Conservation (phyloP, 352 stramenopile genomes). For the Phytophthora vignae region DNA sequence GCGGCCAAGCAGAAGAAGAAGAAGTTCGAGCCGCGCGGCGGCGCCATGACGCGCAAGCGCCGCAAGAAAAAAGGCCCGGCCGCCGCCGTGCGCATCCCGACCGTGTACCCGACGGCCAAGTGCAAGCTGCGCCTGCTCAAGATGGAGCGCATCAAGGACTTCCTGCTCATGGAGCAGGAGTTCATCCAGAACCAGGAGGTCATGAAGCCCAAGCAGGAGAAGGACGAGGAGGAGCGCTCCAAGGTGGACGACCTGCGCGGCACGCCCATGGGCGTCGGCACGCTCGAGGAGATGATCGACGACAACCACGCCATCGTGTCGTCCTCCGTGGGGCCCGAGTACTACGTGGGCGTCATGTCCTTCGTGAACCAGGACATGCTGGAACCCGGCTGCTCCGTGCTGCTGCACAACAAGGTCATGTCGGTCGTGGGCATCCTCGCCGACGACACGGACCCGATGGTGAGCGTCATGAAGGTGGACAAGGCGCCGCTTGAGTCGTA, state of each 20-base stretch:
- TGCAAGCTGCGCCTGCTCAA: constrained; percentile 99
- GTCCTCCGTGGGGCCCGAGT: constrained; percentile 98
- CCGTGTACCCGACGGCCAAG: constrained; percentile 97
- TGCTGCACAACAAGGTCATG: constrained; percentile 99
- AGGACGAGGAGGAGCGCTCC: constrained; percentile 98
- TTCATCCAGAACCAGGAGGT: constrained; percentile 99
- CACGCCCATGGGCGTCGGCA: constrained; percentile 98
- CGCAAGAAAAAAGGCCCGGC: constrained; percentile 94
- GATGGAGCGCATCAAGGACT: constrained; percentile 99
- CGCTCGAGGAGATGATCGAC: constrained; percentile 99
- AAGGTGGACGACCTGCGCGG: constrained; percentile 99
- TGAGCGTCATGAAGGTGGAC: constrained; percentile 99
- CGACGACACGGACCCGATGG: constrained; percentile 99
- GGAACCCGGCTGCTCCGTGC: constrained; percentile 97
- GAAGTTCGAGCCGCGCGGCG: constrained; percentile 92
- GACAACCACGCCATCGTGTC: constrained; percentile 99
- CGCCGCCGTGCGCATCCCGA: constrained; percentile 89
- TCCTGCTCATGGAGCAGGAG: constrained; percentile 99
- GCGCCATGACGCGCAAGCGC: constrained; percentile 86
- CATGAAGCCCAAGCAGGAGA: constrained; percentile 99
- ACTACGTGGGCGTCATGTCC: constrained; percentile 99
- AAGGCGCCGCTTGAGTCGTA: constrained; percentile 99
- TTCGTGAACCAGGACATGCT: constrained; percentile 99
- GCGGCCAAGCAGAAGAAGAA: constrained; percentile 94
- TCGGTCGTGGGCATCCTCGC: constrained; percentile 99